phyloP scores from a whole-genome alignment of 148 eudicot genomes.

The Rhododendron henanense region DNA sequence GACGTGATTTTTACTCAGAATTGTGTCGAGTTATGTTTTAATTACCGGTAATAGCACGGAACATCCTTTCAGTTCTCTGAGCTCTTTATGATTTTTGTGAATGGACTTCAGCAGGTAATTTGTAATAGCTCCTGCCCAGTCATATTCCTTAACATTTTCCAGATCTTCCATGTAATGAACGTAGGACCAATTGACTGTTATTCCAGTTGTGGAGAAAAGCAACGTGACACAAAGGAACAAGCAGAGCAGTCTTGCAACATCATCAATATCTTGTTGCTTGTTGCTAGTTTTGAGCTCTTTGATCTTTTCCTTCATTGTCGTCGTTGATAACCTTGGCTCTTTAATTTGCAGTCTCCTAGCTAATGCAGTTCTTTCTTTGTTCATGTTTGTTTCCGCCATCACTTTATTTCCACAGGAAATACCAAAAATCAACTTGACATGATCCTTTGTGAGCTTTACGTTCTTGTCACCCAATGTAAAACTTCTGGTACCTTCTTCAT shows the following conservation, averaged over 20 bases:
- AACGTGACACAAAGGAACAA: neutral
- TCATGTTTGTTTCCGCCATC: too few species aligned
- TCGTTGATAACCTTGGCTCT: neutral
- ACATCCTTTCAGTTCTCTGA: neutral
- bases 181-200: neutral
- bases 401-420: too few species aligned
- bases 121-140: neutral
- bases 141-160: neutral
- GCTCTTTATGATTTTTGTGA: neutral
- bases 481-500: too few species aligned
- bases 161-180: neutral
- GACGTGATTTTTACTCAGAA: neutral
- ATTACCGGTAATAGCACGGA: neutral
- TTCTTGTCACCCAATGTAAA: too few species aligned
- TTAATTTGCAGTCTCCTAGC: neutral
- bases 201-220: neutral
- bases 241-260: neutral
- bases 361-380: neutral
- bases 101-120: neutral
- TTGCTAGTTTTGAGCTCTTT: neutral
- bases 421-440: too few species aligned
- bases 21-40: neutral
- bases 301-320: too few species aligned
- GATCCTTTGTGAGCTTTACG: too few species aligned
- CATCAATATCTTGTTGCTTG: neutral